These are phyloP conservation scores for Casuarina cunninghamiana DNA, from an alignment of 306 rosid species.

Conservation along the genomic window DNA sequence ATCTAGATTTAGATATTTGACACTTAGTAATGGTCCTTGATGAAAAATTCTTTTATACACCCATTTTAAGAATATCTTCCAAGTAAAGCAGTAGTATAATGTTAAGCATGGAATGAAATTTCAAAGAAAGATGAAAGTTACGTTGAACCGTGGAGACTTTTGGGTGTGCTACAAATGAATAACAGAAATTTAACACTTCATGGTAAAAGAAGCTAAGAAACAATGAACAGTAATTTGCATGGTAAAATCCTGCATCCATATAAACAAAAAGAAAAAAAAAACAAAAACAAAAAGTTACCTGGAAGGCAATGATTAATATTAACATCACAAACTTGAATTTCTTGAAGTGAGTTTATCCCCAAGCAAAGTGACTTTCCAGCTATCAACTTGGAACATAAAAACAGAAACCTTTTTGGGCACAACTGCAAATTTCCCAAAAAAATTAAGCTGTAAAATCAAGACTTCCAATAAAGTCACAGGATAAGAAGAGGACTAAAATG, in stretches of 20 bases:
- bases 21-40: background rate
- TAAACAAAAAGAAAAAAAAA: background rate
- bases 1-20: background rate
- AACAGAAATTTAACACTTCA: background rate
- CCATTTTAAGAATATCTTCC: background rate
- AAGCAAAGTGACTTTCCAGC: conserved; percentile 78
- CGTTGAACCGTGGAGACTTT: background rate
- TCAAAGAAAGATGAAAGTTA: background rate
- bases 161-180: background rate
- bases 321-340: conserved; percentile 40
- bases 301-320: background rate
- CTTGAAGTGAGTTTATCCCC: conserved; percentile 84
- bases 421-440: conserved; percentile 48
- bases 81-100: background rate
- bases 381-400: conserved; percentile 67
- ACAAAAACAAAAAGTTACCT: conserved; percentile 10
- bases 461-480: conserved; percentile 1
- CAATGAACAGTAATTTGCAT: background rate
- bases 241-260: background rate
- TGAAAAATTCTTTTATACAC: background rate
- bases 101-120: background rate
- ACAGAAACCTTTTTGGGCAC: conserved; percentile 75
- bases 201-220: background rate
- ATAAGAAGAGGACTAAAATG: too few relatives aligned
- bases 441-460: conserved; percentile 5